phyloP scores from a whole-genome alignment of 2,329 filamentous ascomycete genomes.

The Clathrospora elynae region DNA sequence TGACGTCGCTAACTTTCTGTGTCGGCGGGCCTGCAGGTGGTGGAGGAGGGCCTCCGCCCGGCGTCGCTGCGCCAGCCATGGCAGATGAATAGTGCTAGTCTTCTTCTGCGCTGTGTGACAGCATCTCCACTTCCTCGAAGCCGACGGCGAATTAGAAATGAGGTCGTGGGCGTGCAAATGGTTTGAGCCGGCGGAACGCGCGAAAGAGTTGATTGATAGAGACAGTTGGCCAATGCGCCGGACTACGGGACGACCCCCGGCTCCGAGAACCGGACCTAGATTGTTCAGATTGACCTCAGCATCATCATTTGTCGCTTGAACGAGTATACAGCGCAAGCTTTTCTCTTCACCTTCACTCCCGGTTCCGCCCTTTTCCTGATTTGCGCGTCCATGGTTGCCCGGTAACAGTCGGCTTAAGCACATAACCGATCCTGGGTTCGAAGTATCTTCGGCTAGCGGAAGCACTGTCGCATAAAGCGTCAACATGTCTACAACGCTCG shows the following conservation, averaged over 20 bases:
- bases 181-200: conserved; percentile 22
- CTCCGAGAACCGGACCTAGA: conserved; percentile 21
- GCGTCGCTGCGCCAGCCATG: conserved; percentile 45
- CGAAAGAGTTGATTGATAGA: conserved; percentile 11
- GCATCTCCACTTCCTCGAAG: conserved; percentile 10
- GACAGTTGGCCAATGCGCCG: conserved; percentile 8
- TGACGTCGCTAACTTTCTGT: conserved; percentile 74
- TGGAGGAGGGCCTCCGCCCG: conserved; percentile 35
- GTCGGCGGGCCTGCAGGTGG: conserved; percentile 46
- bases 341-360: not conserved
- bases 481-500: conserved; percentile 56
- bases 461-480: conserved; percentile 14
- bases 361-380: not conserved
- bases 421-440: too few relatives aligned
- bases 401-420: conserved; percentile 5
- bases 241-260: conserved; percentile 2
- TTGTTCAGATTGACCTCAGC: conserved; percentile 20
- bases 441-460: too few relatives aligned
- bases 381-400: conserved; percentile 6
- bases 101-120: conserved; percentile 7
- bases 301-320: conserved; percentile 5
- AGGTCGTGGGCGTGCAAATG: conserved; percentile 3
- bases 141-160: conserved; percentile 9
- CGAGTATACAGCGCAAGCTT: conserved; percentile 5
- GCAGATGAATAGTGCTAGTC: conserved; percentile 12